Percentiles rank a stretch among this genome's conserved stretches.
phyloP scores from a whole-genome alignment of 768 basidiomycete genomes.

The Gloeostereum incarnatum region DNA sequence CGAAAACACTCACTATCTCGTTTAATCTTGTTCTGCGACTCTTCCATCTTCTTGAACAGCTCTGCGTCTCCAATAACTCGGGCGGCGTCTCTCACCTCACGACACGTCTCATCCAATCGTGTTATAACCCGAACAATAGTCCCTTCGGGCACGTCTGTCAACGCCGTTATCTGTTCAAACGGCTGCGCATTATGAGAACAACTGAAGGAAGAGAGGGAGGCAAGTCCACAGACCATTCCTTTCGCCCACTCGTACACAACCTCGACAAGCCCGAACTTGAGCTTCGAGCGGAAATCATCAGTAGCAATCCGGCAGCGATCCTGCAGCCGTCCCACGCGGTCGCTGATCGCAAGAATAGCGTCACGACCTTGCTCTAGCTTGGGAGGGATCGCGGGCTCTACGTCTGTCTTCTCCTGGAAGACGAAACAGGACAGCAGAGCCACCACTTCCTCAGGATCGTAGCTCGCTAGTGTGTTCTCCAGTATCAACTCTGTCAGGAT shows the following conservation, averaged over 20 bases:
- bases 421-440: slow-evolving; percentile 94
- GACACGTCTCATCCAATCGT: slow-evolving; percentile 91
- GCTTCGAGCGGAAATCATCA: slow-evolving; percentile 66
- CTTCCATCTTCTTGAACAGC: slow-evolving; percentile 97
- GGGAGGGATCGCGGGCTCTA: slow-evolving; percentile 73
- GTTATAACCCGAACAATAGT: slow-evolving; percentile 97
- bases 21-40: slow-evolving; percentile 88
- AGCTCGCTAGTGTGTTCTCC: slow-evolving; percentile 86
- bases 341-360: slow-evolving; percentile 68
- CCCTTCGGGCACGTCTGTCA: slow-evolving; percentile 95
- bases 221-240: slow-evolving; percentile 77
- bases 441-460: slow-evolving; percentile 93
- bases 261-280: slow-evolving; percentile 90
- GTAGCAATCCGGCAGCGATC: slow-evolving; percentile 68
- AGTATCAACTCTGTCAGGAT: slow-evolving; percentile 94
- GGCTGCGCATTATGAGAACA: slow-evolving; percentile 42
- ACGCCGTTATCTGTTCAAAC: slow-evolving; percentile 84
- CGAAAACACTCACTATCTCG: slow-evolving; percentile 72
- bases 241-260: slow-evolving; percentile 99
- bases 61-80: slow-evolving; percentile 95
- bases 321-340: slow-evolving; percentile 75
- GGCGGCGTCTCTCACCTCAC: slow-evolving; percentile 95
- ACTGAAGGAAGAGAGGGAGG: background rate
- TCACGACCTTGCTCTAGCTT: slow-evolving; percentile 76
- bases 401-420: slow-evolving; percentile 96